Evolutionary conservation across 208 protist species (phyloP).

Genomic region (Trypanosoma rangeli): DNA sequence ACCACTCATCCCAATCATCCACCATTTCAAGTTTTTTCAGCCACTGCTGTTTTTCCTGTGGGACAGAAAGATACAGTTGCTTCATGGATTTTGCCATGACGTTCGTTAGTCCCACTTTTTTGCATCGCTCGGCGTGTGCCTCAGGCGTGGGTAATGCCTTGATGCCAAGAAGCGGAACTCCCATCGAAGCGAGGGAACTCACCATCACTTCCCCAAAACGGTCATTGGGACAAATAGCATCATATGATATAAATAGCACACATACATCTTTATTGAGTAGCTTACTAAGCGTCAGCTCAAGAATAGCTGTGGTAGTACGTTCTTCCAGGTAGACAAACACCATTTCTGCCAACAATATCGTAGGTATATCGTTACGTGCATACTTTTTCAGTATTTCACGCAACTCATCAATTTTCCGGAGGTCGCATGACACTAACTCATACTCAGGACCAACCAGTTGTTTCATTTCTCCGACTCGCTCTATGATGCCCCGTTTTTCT

Average conservation of each 20-base stretch:
- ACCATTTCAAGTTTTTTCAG: conserved; percentile 89
- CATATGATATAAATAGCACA: conserved; percentile 77
- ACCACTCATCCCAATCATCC: conserved; percentile 93
- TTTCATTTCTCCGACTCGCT: conserved; percentile 37
- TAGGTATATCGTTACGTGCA: conserved; percentile 50
- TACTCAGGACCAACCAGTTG: conserved; percentile 50
- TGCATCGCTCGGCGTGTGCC: conserved; percentile 66
- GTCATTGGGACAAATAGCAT: conserved; percentile 84
- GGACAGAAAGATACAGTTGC: conserved; percentile 77
- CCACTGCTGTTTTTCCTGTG: conserved; percentile 51
- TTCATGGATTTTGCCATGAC: conserved; percentile 76
- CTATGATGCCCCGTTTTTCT: conserved; percentile 71
- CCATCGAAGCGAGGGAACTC: conserved; percentile 61
- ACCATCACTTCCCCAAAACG: conserved; percentile 91
- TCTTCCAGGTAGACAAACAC: conserved; percentile 90
- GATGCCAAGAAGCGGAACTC: conserved; percentile 75
- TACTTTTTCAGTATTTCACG: conserved; percentile 45
- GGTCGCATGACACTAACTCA: conserved; percentile 51
- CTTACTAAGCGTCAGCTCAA: conserved; percentile 50
- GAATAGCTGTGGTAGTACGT: conserved; percentile 57
- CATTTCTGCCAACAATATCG: conserved; percentile 86
- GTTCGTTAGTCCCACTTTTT: conserved; percentile 59
- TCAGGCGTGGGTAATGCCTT: conserved; percentile 65
- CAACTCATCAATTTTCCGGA: conserved; percentile 55
- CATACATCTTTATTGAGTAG: conserved; percentile 45